These are phyloP conservation scores for Xylaria multiplex DNA, from an alignment of 2,329 filamentous ascomycete species.

Conservation along the genomic window DNA sequence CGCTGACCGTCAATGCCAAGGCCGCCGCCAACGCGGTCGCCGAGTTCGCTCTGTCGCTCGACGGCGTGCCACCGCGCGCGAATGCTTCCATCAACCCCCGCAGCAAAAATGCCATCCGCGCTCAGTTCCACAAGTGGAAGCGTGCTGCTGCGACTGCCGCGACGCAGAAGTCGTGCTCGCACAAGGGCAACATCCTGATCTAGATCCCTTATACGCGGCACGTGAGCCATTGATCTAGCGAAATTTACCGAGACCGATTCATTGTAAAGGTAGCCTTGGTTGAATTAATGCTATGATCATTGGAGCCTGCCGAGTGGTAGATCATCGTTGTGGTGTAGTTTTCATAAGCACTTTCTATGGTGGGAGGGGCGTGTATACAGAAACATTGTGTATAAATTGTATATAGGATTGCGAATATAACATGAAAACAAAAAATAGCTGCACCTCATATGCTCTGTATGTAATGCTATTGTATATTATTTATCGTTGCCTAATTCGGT, in stretches of 20 bases:
- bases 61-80: constrained; percentile 35
- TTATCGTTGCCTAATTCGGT: background rate
- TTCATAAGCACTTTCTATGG: background rate
- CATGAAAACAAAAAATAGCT: background rate
- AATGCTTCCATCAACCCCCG: constrained; percentile 28
- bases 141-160: constrained; percentile 31
- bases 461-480: background rate
- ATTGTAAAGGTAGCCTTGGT: background rate
- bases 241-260: background rate
- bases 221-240: background rate
- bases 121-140: constrained; percentile 38
- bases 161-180: constrained; percentile 38
- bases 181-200: constrained; percentile 30
- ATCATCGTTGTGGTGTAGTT: background rate
- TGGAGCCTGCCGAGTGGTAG: too few relatives aligned
- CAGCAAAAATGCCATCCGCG: constrained; percentile 25
- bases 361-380: background rate
- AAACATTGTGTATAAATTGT: constrained; percentile 10
- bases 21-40: constrained; percentile 63
- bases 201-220: constrained; percentile 10
- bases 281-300: background rate
- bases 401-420: constrained; percentile 4
- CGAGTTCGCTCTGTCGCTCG: constrained; percentile 38
- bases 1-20: constrained; percentile 53
- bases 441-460: background rate